These are phyloP conservation scores for Nakaseomyces sp. DNA, from an alignment of 1,139 yeast genomes.

Conservation along the genomic window DNA sequence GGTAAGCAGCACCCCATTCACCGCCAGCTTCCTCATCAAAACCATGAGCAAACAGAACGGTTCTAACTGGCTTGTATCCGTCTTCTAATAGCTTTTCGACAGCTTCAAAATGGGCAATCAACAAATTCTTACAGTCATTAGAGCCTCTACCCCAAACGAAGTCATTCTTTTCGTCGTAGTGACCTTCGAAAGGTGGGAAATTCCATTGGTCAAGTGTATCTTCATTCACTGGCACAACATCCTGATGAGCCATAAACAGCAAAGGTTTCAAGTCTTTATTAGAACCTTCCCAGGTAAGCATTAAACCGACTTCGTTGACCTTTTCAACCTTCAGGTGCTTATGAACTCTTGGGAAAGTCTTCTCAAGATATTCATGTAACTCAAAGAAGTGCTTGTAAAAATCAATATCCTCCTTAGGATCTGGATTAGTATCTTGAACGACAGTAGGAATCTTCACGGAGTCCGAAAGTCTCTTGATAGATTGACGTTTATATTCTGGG, in stretches of 20 bases:
- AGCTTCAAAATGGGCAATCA: slow-evolving; percentile 52
- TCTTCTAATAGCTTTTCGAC: slow-evolving; percentile 41
- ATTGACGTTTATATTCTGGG: slow-evolving; percentile 34
- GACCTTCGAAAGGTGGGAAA: slow-evolving; percentile 61
- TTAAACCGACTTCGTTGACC: slow-evolving; percentile 59
- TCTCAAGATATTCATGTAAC: slow-evolving; percentile 47
- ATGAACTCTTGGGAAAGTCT: slow-evolving; percentile 54
- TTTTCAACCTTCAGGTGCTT: slow-evolving; percentile 41
- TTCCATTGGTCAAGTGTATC: slow-evolving; percentile 54
- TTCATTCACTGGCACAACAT: slow-evolving; percentile 70
- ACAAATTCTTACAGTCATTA: slow-evolving; percentile 51
- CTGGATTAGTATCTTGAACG: slow-evolving; percentile 44
- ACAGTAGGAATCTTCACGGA: slow-evolving; percentile 58
- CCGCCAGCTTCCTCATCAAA: slow-evolving; percentile 70
- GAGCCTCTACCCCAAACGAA: slow-evolving; percentile 59
- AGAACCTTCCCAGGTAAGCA: slow-evolving; percentile 59
- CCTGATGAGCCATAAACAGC: slow-evolving; percentile 69
- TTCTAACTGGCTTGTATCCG: slow-evolving; percentile 46
- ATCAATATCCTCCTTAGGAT: slow-evolving; percentile 34
- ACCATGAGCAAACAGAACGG: slow-evolving; percentile 54
- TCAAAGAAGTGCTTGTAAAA: slow-evolving; percentile 25
- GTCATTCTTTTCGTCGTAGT: slow-evolving; percentile 47
- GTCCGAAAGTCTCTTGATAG: slow-evolving; percentile 41
- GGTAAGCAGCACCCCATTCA: slow-evolving; percentile 42
- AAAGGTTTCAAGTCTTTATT: slow-evolving; percentile 49